Evolutionary conservation across 805 yeast species (phyloP), one percentile per base, ranked within the genome.

Genomic region (Jamesozyma hellenica): DNA sequence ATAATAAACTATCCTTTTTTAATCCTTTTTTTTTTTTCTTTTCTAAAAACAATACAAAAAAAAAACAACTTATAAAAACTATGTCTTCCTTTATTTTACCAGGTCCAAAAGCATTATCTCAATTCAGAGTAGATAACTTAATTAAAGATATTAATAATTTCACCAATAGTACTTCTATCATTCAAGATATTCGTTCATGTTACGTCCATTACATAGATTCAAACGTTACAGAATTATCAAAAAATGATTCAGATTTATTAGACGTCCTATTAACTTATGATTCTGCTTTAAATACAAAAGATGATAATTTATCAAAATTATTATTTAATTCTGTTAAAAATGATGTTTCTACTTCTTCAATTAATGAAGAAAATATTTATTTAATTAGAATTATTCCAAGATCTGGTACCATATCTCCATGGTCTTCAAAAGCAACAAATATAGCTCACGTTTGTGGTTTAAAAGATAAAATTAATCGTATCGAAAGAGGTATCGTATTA

Each of bases 341-440:
- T 17, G 55, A 62, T 29, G 5, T 34, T 9, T 14, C 36, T 7
- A 17, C 26, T 7, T 21, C 41, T n/a, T 29, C 42, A 12, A 27
- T 33, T 10, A n/a, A 16, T 11, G 29, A 23, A n/a, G 35, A 36
- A 4, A 30, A 35, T 19, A 65, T 76, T 26, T 72, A 75, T 45
- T 65, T 87, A 48, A 64, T 90, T 35, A 73, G 94, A 58, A 71
- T 92, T 38, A 70, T 87, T 38, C 98, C 99, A 33, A 77, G 97
- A 61, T 68, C 87, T 7, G 98, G 98, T 45, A 92, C 98, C 11
- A 90, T 92, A 49, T 88, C 97, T 19, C 97, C 98, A 27, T 92
- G 99, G 99, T 85, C 96, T 9, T 88, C 97, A 12, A 92, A 92
- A 66, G 99, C 99, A 21, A 88, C 98, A 31, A 90, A 92, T 64